Conservation (phyloP, 441 rosid species). For the Gossypium schwendimanii region DNA sequence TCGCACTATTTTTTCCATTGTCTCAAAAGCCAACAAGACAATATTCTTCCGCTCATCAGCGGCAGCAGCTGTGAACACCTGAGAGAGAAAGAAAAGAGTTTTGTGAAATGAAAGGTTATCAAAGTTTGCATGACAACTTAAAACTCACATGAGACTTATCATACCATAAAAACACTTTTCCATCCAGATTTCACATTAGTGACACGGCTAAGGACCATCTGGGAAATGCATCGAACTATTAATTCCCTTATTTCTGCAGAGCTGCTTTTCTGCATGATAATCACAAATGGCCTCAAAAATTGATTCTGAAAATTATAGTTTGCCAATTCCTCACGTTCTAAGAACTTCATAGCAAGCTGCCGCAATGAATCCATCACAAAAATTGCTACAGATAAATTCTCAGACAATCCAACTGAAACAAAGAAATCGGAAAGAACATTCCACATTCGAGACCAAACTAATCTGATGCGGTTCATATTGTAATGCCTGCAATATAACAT, state of each 20-base stretch:
- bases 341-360: slow-evolving; percentile 95
- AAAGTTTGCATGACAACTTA: neutral
- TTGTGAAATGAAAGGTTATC: slow-evolving; percentile 16
- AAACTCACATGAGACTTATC: slow-evolving; percentile 13
- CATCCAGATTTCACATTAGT: slow-evolving; percentile 95
- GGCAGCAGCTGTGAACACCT: slow-evolving; percentile 91
- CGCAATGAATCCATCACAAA: slow-evolving; percentile 98
- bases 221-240: slow-evolving; percentile 93
- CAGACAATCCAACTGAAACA: slow-evolving; percentile 95
- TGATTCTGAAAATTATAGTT: slow-evolving; percentile 96
- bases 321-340: slow-evolving; percentile 98
- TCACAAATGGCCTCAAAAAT: slow-evolving; percentile 89
- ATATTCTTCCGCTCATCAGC: slow-evolving; percentile 86
- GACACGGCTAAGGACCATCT: slow-evolving; percentile 97
- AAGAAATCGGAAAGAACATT: slow-evolving; percentile 94
- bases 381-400: slow-evolving; percentile 94
- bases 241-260: slow-evolving; percentile 86
- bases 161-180: slow-evolving; percentile 97
- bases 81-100: slow-evolving; percentile 18
- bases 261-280: slow-evolving; percentile 90
- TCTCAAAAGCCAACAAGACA: slow-evolving; percentile 86
- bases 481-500: slow-evolving; percentile 71
- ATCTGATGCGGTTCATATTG: slow-evolving; percentile 97
- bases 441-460: slow-evolving; percentile 98
- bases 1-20: slow-evolving; percentile 95